These are phyloP conservation scores for Leucogyrophana mollusca DNA, from an alignment of 768 basidiomycete genomes.

Conservation along the genomic window DNA sequence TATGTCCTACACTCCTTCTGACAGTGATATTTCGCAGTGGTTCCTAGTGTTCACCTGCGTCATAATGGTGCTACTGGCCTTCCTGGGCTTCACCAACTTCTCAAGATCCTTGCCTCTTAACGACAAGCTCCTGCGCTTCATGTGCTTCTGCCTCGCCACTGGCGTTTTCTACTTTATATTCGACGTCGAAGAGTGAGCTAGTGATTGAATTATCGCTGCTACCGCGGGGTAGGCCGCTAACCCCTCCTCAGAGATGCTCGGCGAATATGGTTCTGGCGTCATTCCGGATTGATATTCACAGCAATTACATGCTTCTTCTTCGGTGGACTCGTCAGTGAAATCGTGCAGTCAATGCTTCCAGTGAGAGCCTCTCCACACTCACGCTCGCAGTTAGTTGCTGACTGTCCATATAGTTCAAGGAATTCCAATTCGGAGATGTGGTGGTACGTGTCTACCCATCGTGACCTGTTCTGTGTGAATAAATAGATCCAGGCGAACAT, in stretches of 20 bases:
- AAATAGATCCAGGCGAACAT: constrained; percentile 65
- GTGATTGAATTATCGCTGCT: background rate
- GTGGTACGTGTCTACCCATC: constrained; percentile 43
- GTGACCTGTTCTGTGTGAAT: constrained; percentile 7
- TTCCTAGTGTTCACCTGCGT: constrained; percentile 70
- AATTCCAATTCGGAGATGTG: constrained; percentile 72
- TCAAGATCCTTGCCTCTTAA: constrained; percentile 65
- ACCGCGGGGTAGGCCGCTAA: background rate
- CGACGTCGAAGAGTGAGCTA: constrained; percentile 81
- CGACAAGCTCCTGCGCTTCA: constrained; percentile 78
- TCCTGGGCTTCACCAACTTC: constrained; percentile 78
- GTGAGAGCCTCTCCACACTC: constrained; percentile 37
- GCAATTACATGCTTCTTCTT: constrained; percentile 70
- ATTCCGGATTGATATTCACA: constrained; percentile 68
- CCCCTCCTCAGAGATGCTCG: constrained; percentile 60
- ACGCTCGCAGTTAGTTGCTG: background rate
- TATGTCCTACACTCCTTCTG: constrained; percentile 1
- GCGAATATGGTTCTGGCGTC: constrained; percentile 86
- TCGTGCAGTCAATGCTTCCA: constrained; percentile 78
- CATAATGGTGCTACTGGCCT: constrained; percentile 67
- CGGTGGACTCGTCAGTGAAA: constrained; percentile 78
- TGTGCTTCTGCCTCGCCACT: constrained; percentile 75
- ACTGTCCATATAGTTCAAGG: constrained; percentile 51
- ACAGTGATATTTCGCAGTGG: constrained; percentile 52
- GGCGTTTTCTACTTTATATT: constrained; percentile 85